Base-by-base conservation (phyloP, 108 stramenopile species). In the Cyclotella sp. region DNA sequence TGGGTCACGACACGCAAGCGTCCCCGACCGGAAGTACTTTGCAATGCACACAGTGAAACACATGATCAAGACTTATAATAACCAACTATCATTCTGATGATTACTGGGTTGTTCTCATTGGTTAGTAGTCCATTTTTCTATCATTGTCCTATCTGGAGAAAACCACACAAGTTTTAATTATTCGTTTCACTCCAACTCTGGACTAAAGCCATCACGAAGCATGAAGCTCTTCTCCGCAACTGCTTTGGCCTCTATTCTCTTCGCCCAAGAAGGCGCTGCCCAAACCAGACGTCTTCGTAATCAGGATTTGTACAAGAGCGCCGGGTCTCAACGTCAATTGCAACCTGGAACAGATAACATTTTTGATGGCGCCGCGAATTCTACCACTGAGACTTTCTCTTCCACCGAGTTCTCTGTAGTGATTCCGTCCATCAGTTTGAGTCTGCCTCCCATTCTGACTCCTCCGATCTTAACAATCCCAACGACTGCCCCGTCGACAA, bases 261-360 rank as follows among this genome's bases (percentile, higher is more conserved):
- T 61, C 14, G 60, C 60, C 3, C 30, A 61, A 61, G 30, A 39
- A 30, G 29, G 60, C 34, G 29, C 29, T 34, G 60, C 60, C 15
- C 11, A 61, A 61, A 61, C 30, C 13, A 12, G 30, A 9, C 60
- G 60, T 39, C 29, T 61, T 61, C 60, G 60, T 39, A 61, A 30
- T 21, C 34, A 30, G 30, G 34, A 34, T 39, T 13, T 39, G 30
- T 30, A 30, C 30, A 39, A 61, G 15, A 61, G 34, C 29, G 34
- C 30, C 60, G 19, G 60, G 5, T 30, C 60, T 21, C 19, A 16
- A 39, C 60, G 60, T 12, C 7, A 30, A n/a, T 39, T 61, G 30
- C 60, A 61, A 61, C 7, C 21, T 24, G 55, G 8, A 1, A 3
- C 55, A 26, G 55, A 24, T 1, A 24, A 57, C 8, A 57, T 57